phyloP scores from a whole-genome alignment of 2,329 filamentous ascomycete genomes.

The Verticillium nonalfalfae region DNA sequence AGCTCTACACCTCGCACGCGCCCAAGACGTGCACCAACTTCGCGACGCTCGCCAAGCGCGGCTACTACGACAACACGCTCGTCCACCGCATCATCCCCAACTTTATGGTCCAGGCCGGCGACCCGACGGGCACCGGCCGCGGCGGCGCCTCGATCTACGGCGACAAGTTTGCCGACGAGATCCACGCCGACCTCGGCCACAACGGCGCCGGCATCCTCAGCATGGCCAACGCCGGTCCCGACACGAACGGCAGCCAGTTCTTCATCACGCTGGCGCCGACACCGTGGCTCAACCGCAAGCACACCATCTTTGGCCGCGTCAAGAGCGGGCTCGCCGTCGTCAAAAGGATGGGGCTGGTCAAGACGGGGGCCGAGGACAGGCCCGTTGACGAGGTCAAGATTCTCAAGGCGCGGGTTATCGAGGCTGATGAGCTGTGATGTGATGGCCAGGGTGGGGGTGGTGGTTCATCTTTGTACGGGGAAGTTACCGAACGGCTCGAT shows the following conservation, averaged over 20 bases:
- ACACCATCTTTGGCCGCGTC: conserved; percentile 92
- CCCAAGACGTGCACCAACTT: conserved; percentile 91
- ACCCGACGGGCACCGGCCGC: conserved; percentile 88
- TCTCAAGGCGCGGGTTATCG: conserved; percentile 62
- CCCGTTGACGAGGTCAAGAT: conserved; percentile 81
- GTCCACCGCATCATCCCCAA: conserved; percentile 94
- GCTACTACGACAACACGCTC: conserved; percentile 80
- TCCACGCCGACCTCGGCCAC: conserved; percentile 71
- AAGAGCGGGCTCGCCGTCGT: conserved; percentile 78
- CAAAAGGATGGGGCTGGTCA: conserved; percentile 80
- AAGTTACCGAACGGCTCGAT: no score
- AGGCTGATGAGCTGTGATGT: conserved; percentile 40
- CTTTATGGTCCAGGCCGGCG: conserved; percentile 96
- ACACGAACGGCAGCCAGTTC: conserved; percentile 94
- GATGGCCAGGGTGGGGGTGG: not conserved
- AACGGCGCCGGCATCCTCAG: conserved; percentile 88
- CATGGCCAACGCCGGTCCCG: conserved; percentile 92
- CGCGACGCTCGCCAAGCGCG: conserved; percentile 66
- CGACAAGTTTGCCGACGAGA: conserved; percentile 92
- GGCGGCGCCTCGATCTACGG: conserved; percentile 89
- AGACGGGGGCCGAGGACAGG: conserved; percentile 73
- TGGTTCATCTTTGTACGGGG: no score
- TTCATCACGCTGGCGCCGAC: conserved; percentile 93
- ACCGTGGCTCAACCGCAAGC: conserved; percentile 94
- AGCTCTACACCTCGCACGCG: conserved; percentile 86